These are phyloP conservation scores for Podila epicladia DNA, from an alignment of 192 early-diverging fungal species.

Conservation along the genomic window DNA sequence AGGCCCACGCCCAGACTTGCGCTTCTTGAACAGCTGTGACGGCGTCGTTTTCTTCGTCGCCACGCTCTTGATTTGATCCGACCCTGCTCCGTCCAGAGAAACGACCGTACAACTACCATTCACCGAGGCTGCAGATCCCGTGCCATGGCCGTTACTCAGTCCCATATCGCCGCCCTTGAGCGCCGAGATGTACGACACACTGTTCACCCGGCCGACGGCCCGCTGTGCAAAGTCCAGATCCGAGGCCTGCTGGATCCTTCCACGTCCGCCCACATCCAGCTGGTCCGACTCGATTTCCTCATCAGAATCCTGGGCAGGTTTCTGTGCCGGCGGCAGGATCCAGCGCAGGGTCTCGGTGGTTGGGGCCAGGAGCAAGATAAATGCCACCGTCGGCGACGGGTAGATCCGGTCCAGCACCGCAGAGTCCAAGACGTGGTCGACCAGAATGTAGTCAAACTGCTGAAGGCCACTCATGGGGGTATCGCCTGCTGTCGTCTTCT, in stretches of 20 bases:
- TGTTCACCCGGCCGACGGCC: slow-evolving; percentile 24
- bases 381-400: slow-evolving; percentile 32
- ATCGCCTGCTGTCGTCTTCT: neutral
- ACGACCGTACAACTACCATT: neutral
- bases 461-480: neutral
- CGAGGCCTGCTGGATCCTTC: slow-evolving; percentile 7
- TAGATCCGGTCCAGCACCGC: slow-evolving; percentile 37
- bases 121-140: neutral
- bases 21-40: slow-evolving; percentile 22
- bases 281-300: slow-evolving; percentile 20
- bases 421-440: slow-evolving; percentile 47
- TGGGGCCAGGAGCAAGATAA: slow-evolving; percentile 36
- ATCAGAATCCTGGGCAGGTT: neutral
- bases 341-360: slow-evolving; percentile 43
- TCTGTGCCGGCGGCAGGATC: slow-evolving; percentile 39
- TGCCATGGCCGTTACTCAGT: neutral
- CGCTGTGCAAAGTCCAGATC: slow-evolving; percentile 20
- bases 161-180: neutral
- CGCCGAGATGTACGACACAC: slow-evolving; percentile 24
- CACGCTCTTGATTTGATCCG: neutral
- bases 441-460: slow-evolving; percentile 45
- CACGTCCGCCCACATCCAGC: slow-evolving; percentile 30
- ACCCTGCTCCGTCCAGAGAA: neutral
- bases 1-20: slow-evolving; percentile 2
- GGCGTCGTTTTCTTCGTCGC: neutral